Evolutionary conservation across 805 yeast genomes (phyloP).

Genomic region (Saccharomycodes ludwigii): DNA sequence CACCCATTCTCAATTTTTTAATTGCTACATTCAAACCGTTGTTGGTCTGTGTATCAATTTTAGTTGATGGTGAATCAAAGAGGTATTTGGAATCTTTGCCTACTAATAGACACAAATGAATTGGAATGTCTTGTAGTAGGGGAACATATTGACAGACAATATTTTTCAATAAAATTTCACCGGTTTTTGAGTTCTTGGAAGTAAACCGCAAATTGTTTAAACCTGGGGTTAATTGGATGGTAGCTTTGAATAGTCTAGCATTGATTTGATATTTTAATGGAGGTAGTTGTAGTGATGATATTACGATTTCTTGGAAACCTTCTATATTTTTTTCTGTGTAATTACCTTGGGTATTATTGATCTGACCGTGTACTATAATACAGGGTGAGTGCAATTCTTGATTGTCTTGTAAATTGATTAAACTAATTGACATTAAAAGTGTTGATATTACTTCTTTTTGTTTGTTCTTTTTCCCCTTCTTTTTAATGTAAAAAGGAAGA

Average conservation of each 20-base stretch:
- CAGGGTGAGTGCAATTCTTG: constrained; percentile 36
- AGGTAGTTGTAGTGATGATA: constrained; percentile 35
- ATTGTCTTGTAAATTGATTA: constrained; percentile 24
- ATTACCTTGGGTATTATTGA: constrained; percentile 20
- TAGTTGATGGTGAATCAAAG: constrained; percentile 53
- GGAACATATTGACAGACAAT: constrained; percentile 40
- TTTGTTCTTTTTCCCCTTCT: not conserved
- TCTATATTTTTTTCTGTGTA: no score
- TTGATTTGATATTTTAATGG: constrained; percentile 60
- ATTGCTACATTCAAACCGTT: constrained; percentile 67
- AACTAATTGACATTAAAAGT: constrained; percentile 5
- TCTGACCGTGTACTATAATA: constrained; percentile 36
- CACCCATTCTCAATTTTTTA: constrained; percentile 66
- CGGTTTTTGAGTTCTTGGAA: constrained; percentile 30
- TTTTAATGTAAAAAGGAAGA: no score
- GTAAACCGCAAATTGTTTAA: constrained; percentile 40
- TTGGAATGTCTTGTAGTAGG: constrained; percentile 50
- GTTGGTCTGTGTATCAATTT: constrained; percentile 22
- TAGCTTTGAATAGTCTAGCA: constrained; percentile 59
- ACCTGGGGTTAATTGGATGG: constrained; percentile 63
- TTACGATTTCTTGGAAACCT: not conserved
- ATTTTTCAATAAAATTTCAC: constrained; percentile 22
- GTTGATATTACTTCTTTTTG: not conserved
- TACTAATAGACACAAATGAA: constrained; percentile 67
- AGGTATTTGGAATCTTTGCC: constrained; percentile 62